Conservation (phyloP, 495 filamentous ascomycete genomes). For the Lichina pygmaea region DNA sequence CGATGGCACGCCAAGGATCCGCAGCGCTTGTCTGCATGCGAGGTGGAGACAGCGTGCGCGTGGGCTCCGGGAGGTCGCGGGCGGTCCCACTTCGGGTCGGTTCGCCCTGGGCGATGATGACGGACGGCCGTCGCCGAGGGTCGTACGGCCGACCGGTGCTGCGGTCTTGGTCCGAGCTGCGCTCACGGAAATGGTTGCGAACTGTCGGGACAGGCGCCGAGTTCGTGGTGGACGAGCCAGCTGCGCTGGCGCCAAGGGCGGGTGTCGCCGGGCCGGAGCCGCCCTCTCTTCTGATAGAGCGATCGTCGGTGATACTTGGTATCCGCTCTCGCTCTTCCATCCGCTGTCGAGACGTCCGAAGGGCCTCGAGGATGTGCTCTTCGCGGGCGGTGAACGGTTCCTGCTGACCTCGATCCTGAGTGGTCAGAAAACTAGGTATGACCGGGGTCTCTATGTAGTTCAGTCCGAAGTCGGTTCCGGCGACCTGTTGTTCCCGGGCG, state of each 20-base stretch:
- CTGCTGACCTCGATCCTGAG: slow-evolving; percentile 3
- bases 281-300: neutral
- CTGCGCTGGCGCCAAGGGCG: neutral
- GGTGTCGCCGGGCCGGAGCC: neutral
- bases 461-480: slow-evolving; percentile 11
- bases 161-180: neutral
- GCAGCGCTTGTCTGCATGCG: slow-evolving; percentile 5
- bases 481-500: slow-evolving; percentile 10
- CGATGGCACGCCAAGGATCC: slow-evolving; percentile 20
- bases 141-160: slow-evolving; percentile 11
- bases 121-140: slow-evolving; percentile 18
- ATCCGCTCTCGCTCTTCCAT: neutral
- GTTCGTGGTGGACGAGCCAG: neutral
- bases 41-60: slow-evolving; percentile 8
- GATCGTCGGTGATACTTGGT: neutral
- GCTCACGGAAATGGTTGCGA: slow-evolving; percentile 2
- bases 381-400: slow-evolving; percentile 28
- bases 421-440: slow-evolving; percentile 2
- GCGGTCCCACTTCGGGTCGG: slow-evolving; percentile 1
- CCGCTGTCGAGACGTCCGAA: slow-evolving; percentile 13
- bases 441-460: slow-evolving; percentile 15
- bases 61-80: slow-evolving; percentile 12
- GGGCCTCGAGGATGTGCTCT: slow-evolving; percentile 28
- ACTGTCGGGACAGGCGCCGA: neutral
- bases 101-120: slow-evolving; percentile 16